Conservation (phyloP, 257 asterid species). For the Solanum sejunctum region DNA sequence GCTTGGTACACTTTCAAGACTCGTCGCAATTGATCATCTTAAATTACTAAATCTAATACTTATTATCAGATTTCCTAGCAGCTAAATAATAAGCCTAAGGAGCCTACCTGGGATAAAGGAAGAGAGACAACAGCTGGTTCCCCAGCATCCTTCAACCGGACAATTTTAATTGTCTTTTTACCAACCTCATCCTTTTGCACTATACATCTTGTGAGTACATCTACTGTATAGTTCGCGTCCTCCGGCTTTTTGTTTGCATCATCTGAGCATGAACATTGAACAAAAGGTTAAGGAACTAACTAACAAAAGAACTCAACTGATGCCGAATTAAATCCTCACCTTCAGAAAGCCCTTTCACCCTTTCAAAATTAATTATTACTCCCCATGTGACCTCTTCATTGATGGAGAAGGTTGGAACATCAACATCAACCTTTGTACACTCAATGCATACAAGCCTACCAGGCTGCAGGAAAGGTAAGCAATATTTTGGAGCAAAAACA, state of each 20-base stretch:
- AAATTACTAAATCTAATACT: background rate
- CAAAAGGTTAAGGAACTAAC: background rate
- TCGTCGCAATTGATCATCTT: background rate
- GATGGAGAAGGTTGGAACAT: conserved; percentile 44
- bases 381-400: conserved; percentile 86
- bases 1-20: background rate
- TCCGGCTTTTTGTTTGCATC: conserved; percentile 73
- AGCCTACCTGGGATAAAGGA: conserved; percentile 77
- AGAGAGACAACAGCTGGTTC: conserved; percentile 77
- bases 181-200: conserved; percentile 62
- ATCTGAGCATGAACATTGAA: conserved; percentile 31
- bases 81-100: background rate
- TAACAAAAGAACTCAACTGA: background rate
- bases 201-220: conserved; percentile 76
- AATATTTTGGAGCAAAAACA: conserved; percentile 63
- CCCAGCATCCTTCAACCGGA: conserved; percentile 72
- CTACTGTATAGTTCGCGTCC: conserved; percentile 72
- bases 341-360: conserved; percentile 64
- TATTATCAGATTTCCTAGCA: background rate
- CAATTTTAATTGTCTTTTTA: conserved; percentile 39
- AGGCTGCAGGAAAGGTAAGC: conserved; percentile 92
- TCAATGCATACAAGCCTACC: conserved; percentile 75
- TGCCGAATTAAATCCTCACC: conserved; percentile 33
- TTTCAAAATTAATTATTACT: conserved; percentile 74
- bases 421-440: conserved; percentile 42